Conservation (phyloP, 495 filamentous ascomycete genomes). For the Elasticomyces elasticus region DNA sequence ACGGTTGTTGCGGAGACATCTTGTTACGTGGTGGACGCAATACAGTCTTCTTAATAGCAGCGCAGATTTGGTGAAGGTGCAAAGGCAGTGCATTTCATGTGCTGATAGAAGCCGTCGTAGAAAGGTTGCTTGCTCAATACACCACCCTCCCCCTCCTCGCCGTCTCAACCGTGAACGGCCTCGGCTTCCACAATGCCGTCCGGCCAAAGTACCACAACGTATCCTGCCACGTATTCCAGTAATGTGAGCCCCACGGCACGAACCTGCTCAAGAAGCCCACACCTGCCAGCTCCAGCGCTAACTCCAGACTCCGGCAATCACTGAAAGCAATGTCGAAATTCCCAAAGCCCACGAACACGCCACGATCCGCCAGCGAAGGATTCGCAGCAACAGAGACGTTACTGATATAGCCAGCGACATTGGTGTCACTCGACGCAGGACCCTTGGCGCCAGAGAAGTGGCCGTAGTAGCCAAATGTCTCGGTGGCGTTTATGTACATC, state of each 20-base stretch:
- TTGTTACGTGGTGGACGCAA: too few relatives aligned
- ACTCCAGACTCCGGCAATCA: background rate
- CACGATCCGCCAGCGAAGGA: background rate
- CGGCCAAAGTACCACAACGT: background rate
- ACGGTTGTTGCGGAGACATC: too few relatives aligned
- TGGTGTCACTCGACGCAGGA: background rate
- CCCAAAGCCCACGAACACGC: background rate
- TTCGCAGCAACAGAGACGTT: background rate
- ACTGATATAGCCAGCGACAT: background rate
- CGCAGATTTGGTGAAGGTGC: too few relatives aligned
- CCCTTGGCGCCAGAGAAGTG: background rate
- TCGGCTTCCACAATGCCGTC: background rate
- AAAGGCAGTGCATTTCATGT: too few relatives aligned
- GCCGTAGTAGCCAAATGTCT: background rate
- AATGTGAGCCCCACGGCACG: background rate
- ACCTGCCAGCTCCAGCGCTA: background rate
- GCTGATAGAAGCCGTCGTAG: too few relatives aligned
- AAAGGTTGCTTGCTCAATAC: too few relatives aligned
- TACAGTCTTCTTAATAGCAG: too few relatives aligned
- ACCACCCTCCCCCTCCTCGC: background rate
- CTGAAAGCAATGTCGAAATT: slow-evolving; percentile 1
- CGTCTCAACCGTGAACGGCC: background rate
- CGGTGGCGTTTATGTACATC: slow-evolving; percentile 1
- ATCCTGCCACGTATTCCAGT: slow-evolving; percentile 3
- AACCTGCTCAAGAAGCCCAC: background rate